Conservation (phyloP, 352 stramenopile genomes). For the Globisporangium heterothallicum region DNA sequence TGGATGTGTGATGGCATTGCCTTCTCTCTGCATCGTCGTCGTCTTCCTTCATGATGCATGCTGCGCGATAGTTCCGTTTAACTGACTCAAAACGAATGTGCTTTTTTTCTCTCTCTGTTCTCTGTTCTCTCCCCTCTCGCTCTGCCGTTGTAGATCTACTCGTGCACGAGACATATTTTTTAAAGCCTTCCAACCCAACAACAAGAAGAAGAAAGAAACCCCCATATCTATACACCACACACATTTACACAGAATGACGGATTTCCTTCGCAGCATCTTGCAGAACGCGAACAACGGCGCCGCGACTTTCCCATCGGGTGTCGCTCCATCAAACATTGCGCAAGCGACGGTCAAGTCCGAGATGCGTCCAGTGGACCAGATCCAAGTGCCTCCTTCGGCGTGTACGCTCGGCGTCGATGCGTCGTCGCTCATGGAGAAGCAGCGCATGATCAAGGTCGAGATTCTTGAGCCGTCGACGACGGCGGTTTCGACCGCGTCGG, state of each 20-base stretch:
- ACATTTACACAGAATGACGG: constrained; percentile 42
- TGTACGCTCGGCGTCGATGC: constrained; percentile 13
- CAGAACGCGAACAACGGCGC: constrained; percentile 27
- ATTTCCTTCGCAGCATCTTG: constrained; percentile 74
- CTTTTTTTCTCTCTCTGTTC: too few relatives aligned
- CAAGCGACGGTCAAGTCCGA: constrained; percentile 44
- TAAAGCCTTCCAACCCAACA: neutral
- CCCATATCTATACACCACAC: constrained; percentile 1
- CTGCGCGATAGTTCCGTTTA: too few relatives aligned
- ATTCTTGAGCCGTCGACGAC: constrained; percentile 7
- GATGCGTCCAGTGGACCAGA: constrained; percentile 49
- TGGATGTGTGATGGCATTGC: constrained; percentile 1
- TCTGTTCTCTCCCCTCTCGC: neutral
- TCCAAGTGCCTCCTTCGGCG: constrained; percentile 37
- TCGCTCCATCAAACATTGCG: too few relatives aligned
- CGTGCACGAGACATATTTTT: too few relatives aligned
- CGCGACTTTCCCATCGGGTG: neutral
- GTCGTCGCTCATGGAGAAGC: constrained; percentile 23
- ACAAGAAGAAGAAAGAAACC: neutral
- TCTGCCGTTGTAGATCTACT: too few relatives aligned
- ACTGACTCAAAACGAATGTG: too few relatives aligned
- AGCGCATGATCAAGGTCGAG: constrained; percentile 64
- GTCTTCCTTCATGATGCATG: too few relatives aligned
- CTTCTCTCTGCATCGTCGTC: too few relatives aligned
- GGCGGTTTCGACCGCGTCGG: neutral